Evolutionary conservation across 2,329 filamentous ascomycete genomes (phyloP).

Genomic region (Septoria linicola): DNA sequence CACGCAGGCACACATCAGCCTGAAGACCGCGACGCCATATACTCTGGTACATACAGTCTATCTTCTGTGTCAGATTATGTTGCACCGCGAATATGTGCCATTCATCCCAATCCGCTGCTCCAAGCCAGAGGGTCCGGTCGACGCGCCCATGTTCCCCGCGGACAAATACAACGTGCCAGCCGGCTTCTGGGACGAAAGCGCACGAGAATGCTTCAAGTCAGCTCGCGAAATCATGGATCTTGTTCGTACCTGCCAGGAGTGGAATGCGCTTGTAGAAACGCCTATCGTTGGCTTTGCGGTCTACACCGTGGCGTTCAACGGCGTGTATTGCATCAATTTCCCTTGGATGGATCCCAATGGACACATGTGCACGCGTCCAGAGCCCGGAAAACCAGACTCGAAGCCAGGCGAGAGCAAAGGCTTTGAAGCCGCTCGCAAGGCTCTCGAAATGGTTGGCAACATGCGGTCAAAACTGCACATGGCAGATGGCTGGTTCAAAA

Average conservation of each 20-base stretch:
- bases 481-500: slow-evolving; percentile 56
- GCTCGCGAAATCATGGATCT: slow-evolving; percentile 65
- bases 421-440: slow-evolving; percentile 49
- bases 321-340: slow-evolving; percentile 66
- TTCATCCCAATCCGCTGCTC: slow-evolving; percentile 59
- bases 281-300: slow-evolving; percentile 66
- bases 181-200: slow-evolving; percentile 63
- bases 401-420: slow-evolving; percentile 33
- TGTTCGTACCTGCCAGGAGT: slow-evolving; percentile 60
- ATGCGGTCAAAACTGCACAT: slow-evolving; percentile 57
- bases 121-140: slow-evolving; percentile 58
- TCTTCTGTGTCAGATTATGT: slow-evolving; percentile 64
- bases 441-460: slow-evolving; percentile 52
- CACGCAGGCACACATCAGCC: slow-evolving; percentile 64
- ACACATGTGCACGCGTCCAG: slow-evolving; percentile 48
- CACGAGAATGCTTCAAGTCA: slow-evolving; percentile 62
- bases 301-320: slow-evolving; percentile 64
- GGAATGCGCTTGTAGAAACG: slow-evolving; percentile 64
- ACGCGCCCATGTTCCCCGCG: slow-evolving; percentile 56
- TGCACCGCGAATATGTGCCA: slow-evolving; percentile 67
- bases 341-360: slow-evolving; percentile 64
- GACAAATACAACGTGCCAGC: slow-evolving; percentile 49
- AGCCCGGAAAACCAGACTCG: slow-evolving; percentile 13
- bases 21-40: slow-evolving; percentile 63
- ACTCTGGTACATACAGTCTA: slow-evolving; percentile 66